Conservation (phyloP, 768 basidiomycete genomes). For the Mycena vulgaris region DNA sequence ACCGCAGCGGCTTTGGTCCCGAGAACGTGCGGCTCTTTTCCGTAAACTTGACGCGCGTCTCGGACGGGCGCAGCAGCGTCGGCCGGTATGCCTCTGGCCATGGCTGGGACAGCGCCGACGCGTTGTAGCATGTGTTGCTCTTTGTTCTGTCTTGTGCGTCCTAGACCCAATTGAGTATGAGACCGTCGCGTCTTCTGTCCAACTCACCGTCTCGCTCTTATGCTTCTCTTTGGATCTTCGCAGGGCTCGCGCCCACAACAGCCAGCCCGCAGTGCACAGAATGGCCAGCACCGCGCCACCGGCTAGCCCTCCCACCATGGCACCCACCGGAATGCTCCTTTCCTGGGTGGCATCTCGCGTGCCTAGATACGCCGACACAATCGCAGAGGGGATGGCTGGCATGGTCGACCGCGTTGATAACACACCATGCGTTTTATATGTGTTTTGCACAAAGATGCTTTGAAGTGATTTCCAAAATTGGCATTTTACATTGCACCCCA, state of each 20-base stretch:
- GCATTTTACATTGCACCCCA: conserved; percentile 13
- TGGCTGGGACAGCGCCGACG: conserved; percentile 44
- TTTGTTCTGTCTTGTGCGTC: conserved; percentile 47
- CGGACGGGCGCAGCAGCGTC: conserved; percentile 43
- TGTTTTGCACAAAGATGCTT: conserved; percentile 31
- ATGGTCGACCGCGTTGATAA: conserved; percentile 19
- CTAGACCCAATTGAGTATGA: conserved; percentile 38
- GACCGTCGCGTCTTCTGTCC: not conserved
- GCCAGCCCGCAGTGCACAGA: conserved; percentile 18
- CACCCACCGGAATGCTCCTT: conserved; percentile 57
- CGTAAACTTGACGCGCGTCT: conserved; percentile 60
- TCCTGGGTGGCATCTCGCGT: conserved; percentile 26
- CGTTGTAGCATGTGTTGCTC: conserved; percentile 61
- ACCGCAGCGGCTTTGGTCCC: conserved; percentile 27
- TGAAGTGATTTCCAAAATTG: conserved; percentile 28
- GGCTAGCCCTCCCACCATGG: conserved; percentile 65
- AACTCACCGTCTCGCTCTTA: conserved; percentile 48
- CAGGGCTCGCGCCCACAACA: conserved; percentile 20
- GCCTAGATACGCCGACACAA: conserved; percentile 12
- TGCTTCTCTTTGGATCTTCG: conserved; percentile 12
- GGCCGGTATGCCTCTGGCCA: conserved; percentile 48
- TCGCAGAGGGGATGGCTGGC: conserved; percentile 27
- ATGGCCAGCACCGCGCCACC: conserved; percentile 66
- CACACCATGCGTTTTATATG: conserved; percentile 32
- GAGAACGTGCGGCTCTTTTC: conserved; percentile 32